Evolutionary conservation across 345 rosid species (phyloP).

Genomic region (Aquilaria yunnanensis): DNA sequence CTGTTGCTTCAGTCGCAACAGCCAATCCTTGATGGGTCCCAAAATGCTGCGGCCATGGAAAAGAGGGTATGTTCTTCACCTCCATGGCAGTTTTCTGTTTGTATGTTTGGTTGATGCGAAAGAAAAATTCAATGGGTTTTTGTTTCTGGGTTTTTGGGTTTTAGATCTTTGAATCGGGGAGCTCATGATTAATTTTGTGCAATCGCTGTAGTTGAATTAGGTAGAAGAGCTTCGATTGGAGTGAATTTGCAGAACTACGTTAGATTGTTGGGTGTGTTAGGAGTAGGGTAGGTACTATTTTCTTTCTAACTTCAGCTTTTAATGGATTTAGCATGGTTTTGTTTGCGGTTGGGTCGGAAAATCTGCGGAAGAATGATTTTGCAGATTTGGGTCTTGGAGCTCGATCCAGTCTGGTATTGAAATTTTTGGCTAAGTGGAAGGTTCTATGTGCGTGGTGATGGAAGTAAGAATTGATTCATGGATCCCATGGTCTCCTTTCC

Average conservation of each 20-base stretch:
- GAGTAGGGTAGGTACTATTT: not conserved
- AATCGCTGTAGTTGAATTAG: not conserved
- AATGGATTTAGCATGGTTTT: not conserved
- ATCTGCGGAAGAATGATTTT: not conserved
- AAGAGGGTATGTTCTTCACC: conserved; percentile 34
- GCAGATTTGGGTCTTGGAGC: no score
- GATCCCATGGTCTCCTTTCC: no score
- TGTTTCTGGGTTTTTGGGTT: conserved; percentile 5
- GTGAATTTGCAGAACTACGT: not conserved
- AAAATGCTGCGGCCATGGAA: conserved; percentile 33
- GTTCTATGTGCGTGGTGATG: no score
- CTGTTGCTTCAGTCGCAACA: conserved; percentile 36
- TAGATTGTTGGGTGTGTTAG: not conserved
- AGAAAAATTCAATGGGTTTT: conserved; percentile 2
- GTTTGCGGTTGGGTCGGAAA: not conserved
- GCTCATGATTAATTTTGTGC: conserved; percentile 1
- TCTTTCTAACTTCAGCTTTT: not conserved
- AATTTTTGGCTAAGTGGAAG: no score
- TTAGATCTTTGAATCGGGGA: conserved; percentile 8
- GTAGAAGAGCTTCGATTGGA: not conserved
- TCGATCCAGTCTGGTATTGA: no score
- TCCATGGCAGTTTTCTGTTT: not conserved
- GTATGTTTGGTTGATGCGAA: conserved; percentile 2
- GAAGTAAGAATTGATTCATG: no score
- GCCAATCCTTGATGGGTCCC: conserved; percentile 25